Percentiles rank a stretch among this genome's conserved stretches.
Conservation (phyloP, 2,329 filamentous ascomycete species). For the Phoma sp. region DNA sequence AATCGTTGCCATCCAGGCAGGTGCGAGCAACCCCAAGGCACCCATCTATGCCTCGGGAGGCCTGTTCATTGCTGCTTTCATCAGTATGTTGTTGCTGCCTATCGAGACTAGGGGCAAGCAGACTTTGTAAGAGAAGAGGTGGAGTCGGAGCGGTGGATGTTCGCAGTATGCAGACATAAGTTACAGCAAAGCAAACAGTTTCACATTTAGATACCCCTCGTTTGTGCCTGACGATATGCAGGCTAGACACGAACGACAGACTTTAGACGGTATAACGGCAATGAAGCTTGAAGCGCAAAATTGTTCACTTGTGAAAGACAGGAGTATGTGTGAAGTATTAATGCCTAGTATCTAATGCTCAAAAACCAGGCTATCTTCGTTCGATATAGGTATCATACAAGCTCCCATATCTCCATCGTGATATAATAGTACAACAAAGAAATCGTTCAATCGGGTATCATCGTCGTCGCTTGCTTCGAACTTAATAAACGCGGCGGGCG, state of each 20-base stretch:
- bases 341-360: neutral
- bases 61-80: constrained; percentile 53
- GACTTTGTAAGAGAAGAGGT: constrained; percentile 41
- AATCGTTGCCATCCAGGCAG: constrained; percentile 64
- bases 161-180: neutral
- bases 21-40: constrained; percentile 47
- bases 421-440: neutral
- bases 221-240: neutral
- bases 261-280: neutral
- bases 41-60: constrained; percentile 55
- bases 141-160: neutral
- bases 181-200: neutral
- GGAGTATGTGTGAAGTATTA: neutral
- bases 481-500: constrained; percentile 38
- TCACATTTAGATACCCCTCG: neutral
- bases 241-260: neutral
- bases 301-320: no score
- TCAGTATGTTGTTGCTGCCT: constrained; percentile 53
- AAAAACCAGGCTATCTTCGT: neutral
- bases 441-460: constrained; percentile 12
- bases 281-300: neutral
- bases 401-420: neutral
- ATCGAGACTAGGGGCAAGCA: constrained; percentile 55
- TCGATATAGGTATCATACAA: constrained; percentile 2
- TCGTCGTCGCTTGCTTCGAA: neutral